Conservation (phyloP, 176 grass and related monocot genomes). For the Aegilops bicornis region DNA sequence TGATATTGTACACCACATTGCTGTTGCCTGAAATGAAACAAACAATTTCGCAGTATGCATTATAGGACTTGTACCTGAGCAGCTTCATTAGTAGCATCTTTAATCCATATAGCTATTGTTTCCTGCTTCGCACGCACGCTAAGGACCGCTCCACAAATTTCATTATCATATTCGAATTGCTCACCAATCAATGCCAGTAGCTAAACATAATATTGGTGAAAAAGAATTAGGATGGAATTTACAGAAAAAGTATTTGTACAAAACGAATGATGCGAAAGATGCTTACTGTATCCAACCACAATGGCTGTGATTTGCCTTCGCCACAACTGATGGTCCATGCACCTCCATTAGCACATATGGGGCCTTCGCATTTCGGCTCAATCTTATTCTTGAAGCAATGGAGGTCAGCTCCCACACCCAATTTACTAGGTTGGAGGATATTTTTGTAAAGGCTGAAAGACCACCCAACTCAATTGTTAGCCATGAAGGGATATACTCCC, state of each 20-base stretch:
- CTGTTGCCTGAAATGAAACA: not conserved
- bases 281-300: constrained; percentile 88
- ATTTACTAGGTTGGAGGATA: constrained; percentile 76
- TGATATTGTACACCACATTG: not conserved
- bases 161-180: constrained; percentile 84
- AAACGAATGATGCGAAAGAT: not conserved
- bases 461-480: constrained; percentile 10
- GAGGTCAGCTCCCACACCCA: constrained; percentile 59
- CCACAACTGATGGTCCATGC: constrained; percentile 83
- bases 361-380: constrained; percentile 87
- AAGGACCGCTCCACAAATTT: constrained; percentile 87
- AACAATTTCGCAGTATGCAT: not conserved
- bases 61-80: constrained; percentile 54
- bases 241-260: not conserved
- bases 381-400: constrained; percentile 91
- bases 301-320: constrained; percentile 67
- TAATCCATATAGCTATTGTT: constrained; percentile 87
- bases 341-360: constrained; percentile 77
- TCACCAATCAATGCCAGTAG: constrained; percentile 89
- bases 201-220: constrained; percentile 29
- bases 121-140: constrained; percentile 68
- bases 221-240: not conserved
- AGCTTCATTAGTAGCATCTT: constrained; percentile 82
- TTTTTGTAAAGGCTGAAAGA: constrained; percentile 83
- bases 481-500: not conserved